Percentiles rank a stretch among this genome's conserved stretches.
Evolutionary conservation across 495 filamentous ascomycete species (phyloP).

Genomic region (Aspergillus olivimuriae): DNA sequence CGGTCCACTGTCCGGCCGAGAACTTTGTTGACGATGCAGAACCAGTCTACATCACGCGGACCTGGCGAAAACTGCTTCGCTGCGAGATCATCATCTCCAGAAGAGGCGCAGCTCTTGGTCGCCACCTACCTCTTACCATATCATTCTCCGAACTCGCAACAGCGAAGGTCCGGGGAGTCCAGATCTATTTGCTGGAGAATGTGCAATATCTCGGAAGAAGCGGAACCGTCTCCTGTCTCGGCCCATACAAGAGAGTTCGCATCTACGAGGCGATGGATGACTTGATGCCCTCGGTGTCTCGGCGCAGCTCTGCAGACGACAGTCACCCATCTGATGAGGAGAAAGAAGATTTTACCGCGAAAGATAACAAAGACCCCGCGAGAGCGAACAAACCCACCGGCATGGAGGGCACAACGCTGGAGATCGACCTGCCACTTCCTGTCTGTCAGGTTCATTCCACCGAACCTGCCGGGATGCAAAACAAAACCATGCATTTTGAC

Average conservation of each 20-base stretch:
- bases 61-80: constrained; percentile 6
- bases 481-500: constrained; percentile 9
- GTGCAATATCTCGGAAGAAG: constrained; percentile 8
- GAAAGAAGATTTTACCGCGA: not conserved
- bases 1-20: constrained; percentile 9
- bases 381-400: not conserved
- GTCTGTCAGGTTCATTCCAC: constrained; percentile 6
- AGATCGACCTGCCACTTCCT: constrained; percentile 5
- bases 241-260: constrained; percentile 8
- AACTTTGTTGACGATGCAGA: constrained; percentile 13
- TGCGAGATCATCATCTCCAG: constrained; percentile 8
- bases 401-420: constrained; percentile 2
- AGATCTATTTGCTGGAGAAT: constrained; percentile 8
- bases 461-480: not conserved
- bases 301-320: not conserved
- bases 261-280: constrained; percentile 6
- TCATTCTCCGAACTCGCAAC: constrained; percentile 5
- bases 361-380: constrained; percentile 1
- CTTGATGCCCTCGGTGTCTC: not conserved
- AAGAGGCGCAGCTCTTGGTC: constrained; percentile 10
- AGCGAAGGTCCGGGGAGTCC: constrained; percentile 7
- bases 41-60: constrained; percentile 9
- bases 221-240: constrained; percentile 5
- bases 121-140: constrained; percentile 5
- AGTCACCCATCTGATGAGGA: constrained; percentile 1